These are phyloP conservation scores for Malassezia globosa DNA, from an alignment of 1,284 basidiomycete species.

Conservation along the genomic window DNA sequence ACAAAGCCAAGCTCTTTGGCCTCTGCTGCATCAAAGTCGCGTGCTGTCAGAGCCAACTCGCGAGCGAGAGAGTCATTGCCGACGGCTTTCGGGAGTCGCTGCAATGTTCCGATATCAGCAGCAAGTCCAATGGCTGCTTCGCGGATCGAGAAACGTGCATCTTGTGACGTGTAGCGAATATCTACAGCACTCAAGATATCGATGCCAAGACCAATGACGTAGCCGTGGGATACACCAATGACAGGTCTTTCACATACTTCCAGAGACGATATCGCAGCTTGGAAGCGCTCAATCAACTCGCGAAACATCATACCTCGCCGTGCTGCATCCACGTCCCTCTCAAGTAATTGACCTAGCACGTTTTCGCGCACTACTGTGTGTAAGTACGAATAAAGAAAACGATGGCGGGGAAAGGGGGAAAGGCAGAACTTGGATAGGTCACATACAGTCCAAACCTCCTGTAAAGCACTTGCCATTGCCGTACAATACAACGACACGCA, in stretches of 20 bases:
- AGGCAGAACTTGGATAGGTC: too few species aligned
- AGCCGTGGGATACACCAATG: constrained; percentile 69
- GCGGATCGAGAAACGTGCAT: constrained; percentile 64
- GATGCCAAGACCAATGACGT: constrained; percentile 62
- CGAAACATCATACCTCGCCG: constrained; percentile 33
- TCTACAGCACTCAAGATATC: constrained; percentile 72
- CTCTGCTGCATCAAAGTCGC: constrained; percentile 61
- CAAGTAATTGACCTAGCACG: constrained; percentile 14
- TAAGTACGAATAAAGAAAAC: not conserved
- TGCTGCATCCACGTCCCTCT: constrained; percentile 29
- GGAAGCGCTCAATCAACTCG: constrained; percentile 39
- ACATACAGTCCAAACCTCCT: constrained; percentile 41
- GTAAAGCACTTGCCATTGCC: constrained; percentile 43
- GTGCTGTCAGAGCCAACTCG: constrained; percentile 69
- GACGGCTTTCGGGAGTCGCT: constrained; percentile 68
- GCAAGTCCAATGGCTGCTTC: constrained; percentile 83
- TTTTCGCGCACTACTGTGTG: constrained; percentile 18
- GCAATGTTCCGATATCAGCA: constrained; percentile 79
- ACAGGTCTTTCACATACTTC: constrained; percentile 70
- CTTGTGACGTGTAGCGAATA: constrained; percentile 61
- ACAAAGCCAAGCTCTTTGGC: constrained; percentile 66
- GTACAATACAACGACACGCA: constrained; percentile 40
- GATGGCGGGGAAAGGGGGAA: not conserved
- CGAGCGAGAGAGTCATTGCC: constrained; percentile 67
- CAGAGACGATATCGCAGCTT: constrained; percentile 37